Percentiles rank a stretch among this genome's conserved stretches.
phyloP scores from a whole-genome alignment of 2,329 filamentous ascomycete genomes.

The Paracoccidioides brasiliensis region DNA sequence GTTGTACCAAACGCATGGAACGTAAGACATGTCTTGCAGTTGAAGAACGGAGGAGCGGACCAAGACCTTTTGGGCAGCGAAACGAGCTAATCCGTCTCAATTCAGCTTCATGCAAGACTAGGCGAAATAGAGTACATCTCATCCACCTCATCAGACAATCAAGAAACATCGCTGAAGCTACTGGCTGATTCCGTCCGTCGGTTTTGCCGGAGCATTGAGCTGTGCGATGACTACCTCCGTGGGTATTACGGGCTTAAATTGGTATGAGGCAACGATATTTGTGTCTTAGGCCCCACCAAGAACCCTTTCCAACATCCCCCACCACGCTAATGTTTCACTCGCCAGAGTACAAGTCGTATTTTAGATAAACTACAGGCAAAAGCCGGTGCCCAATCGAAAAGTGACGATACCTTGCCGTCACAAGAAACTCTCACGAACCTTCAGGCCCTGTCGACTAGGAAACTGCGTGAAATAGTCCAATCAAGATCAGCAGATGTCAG shows the following conservation, averaged over 20 bases:
- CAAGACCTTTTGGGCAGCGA: background rate
- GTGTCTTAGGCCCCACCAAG: background rate
- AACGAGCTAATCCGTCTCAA: background rate
- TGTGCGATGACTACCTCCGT: conserved; percentile 84
- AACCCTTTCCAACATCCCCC: background rate
- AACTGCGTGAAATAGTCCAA: conserved; percentile 26
- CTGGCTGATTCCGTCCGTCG: conserved; percentile 65
- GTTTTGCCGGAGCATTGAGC: conserved; percentile 81
- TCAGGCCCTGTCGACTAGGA: conserved; percentile 24
- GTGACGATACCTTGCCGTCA: conserved; percentile 9
- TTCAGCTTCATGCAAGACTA: conserved; percentile 68
- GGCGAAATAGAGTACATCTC: conserved; percentile 74
- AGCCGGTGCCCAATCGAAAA: conserved; percentile 1
- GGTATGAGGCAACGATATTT: conserved; percentile 49
- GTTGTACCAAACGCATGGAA: conserved; percentile 91
- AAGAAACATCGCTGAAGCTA: conserved; percentile 32
- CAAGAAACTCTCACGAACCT: conserved; percentile 21
- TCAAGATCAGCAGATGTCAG: conserved; percentile 19
- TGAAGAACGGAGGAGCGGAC: background rate
- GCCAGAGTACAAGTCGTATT: conserved; percentile 9
- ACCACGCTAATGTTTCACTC: background rate
- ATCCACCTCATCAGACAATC: conserved; percentile 22
- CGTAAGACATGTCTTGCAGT: conserved; percentile 38
- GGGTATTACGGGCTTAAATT: conserved; percentile 86
- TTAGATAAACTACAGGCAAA: conserved; percentile 6